These are phyloP conservation scores for Aureobasidium vineae DNA, from an alignment of 2,329 filamentous ascomycete genomes.

Conservation along the genomic window DNA sequence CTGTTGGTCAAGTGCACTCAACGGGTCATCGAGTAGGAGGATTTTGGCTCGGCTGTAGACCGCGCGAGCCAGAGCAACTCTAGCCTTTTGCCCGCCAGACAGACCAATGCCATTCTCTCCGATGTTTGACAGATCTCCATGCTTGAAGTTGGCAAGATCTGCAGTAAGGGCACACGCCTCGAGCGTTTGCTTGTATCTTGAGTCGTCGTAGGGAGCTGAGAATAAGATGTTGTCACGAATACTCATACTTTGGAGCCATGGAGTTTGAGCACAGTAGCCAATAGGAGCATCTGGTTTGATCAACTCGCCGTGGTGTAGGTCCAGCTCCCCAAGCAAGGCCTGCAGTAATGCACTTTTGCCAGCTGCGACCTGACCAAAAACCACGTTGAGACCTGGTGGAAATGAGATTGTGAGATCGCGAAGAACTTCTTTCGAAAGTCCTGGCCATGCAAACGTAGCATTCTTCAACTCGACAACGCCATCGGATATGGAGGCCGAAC, in stretches of 20 bases:
- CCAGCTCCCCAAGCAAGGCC: conserved; percentile 59
- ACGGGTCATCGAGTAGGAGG: conserved; percentile 49
- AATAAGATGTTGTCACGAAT: conserved; percentile 68
- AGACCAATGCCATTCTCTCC: conserved; percentile 50
- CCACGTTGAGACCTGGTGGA: conserved; percentile 56
- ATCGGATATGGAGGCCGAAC: conserved; percentile 37
- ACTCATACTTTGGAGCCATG: conserved; percentile 68
- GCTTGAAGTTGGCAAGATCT: conserved; percentile 62
- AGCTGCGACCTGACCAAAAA: conserved; percentile 62
- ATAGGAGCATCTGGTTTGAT: conserved; percentile 56
- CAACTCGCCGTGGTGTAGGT: conserved; percentile 52
- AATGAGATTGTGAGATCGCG: conserved; percentile 56
- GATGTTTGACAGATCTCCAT: conserved; percentile 58
- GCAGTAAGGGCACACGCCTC: conserved; percentile 62
- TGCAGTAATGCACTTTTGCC: conserved; percentile 63
- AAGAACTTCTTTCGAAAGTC: conserved; percentile 57
- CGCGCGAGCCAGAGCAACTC: conserved; percentile 50
- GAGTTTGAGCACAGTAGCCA: conserved; percentile 64
- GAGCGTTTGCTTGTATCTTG: conserved; percentile 65
- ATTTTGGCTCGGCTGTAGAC: conserved; percentile 49
- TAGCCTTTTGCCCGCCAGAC: conserved; percentile 50
- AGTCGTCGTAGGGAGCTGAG: conserved; percentile 65
- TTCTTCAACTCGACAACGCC: conserved; percentile 53
- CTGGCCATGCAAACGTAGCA: conserved; percentile 79
- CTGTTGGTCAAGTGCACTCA: conserved; percentile 55